Evolutionary conservation across 805 yeast species (phyloP).

Genomic region (Ogataea chonburiensis): DNA sequence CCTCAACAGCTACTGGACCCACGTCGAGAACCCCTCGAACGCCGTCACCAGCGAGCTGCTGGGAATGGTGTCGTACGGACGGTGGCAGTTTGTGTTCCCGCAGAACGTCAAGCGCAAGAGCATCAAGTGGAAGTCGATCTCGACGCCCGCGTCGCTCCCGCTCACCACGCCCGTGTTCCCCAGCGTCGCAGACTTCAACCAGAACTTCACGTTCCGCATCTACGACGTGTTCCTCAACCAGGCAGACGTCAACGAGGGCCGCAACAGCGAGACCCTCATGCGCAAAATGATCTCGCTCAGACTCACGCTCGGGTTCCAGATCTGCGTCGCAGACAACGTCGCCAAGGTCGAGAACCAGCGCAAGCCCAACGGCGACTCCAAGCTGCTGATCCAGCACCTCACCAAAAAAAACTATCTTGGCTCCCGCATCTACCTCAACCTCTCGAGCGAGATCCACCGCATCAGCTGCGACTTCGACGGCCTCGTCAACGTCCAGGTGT

Average conservation of each 20-base stretch:
- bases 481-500: slow-evolving; percentile 75
- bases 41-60: slow-evolving; percentile 55
- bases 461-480: slow-evolving; percentile 71
- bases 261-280: slow-evolving; percentile 60
- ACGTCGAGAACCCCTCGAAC: slow-evolving; percentile 74
- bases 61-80: slow-evolving; percentile 62
- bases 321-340: slow-evolving; percentile 73
- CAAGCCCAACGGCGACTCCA: slow-evolving; percentile 54
- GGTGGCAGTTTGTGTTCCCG: slow-evolving; percentile 93
- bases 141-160: slow-evolving; percentile 93
- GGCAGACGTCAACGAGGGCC: slow-evolving; percentile 51
- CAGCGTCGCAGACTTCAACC: slow-evolving; percentile 59
- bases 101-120: slow-evolving; percentile 59
- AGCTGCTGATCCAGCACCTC: slow-evolving; percentile 52
- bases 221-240: slow-evolving; percentile 71
- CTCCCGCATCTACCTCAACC: slow-evolving; percentile 66
- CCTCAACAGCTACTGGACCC: slow-evolving; percentile 52
- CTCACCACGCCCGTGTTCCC: slow-evolving; percentile 80
- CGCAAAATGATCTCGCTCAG: slow-evolving; percentile 86
- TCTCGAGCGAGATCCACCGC: slow-evolving; percentile 84
- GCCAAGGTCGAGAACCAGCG: slow-evolving; percentile 62
- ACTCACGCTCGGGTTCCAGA: slow-evolving; percentile 84
- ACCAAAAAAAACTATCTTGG: slow-evolving; percentile 49
- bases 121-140: slow-evolving; percentile 90
- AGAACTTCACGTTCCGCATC: slow-evolving; percentile 75